Evolutionary conservation across 768 basidiomycete species (phyloP).

Genomic region (Boletus edulis): DNA sequence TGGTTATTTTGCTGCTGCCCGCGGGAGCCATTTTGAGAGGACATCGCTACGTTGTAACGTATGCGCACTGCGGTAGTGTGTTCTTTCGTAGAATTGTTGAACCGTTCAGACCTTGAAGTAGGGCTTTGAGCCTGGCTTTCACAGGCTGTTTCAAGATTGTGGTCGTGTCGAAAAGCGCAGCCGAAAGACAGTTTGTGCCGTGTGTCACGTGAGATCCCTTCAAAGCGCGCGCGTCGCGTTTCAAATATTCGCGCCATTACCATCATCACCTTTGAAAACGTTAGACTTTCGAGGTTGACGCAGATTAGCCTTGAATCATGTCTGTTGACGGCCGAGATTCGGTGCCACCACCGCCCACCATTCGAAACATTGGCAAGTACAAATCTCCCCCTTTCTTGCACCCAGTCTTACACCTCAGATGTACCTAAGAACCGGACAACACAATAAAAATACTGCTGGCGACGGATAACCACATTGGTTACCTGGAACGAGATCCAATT

Average conservation of each 20-base stretch:
- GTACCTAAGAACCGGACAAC: conserved; percentile 51
- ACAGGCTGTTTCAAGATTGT: neutral
- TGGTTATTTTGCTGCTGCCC: conserved; percentile 31
- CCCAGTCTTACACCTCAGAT: conserved; percentile 1
- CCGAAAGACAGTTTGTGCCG: no score
- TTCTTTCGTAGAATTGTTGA: neutral
- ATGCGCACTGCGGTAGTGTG: neutral
- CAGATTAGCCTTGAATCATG: conserved; percentile 14
- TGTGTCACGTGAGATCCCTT: conserved; percentile 22
- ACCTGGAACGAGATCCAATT: conserved; percentile 90
- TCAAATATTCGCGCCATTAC: neutral
- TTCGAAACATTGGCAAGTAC: conserved; percentile 40
- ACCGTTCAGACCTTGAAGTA: neutral
- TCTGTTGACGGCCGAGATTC: conserved; percentile 27
- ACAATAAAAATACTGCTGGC: conserved; percentile 85
- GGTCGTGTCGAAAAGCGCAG: neutral
- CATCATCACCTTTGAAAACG: neutral
- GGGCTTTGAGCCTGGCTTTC: neutral
- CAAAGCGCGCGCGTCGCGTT: conserved; percentile 10
- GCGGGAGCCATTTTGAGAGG: conserved; percentile 25
- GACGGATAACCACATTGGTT: conserved; percentile 96
- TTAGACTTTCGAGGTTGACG: neutral
- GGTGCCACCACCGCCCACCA: conserved; percentile 32
- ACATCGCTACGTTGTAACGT: conserved; percentile 13
- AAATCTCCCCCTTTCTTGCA: neutral